Evolutionary conservation across 208 protist genomes (phyloP), one percentile per base, ranked within the genome.

Genomic region (Naegleria lovaniensis): DNA sequence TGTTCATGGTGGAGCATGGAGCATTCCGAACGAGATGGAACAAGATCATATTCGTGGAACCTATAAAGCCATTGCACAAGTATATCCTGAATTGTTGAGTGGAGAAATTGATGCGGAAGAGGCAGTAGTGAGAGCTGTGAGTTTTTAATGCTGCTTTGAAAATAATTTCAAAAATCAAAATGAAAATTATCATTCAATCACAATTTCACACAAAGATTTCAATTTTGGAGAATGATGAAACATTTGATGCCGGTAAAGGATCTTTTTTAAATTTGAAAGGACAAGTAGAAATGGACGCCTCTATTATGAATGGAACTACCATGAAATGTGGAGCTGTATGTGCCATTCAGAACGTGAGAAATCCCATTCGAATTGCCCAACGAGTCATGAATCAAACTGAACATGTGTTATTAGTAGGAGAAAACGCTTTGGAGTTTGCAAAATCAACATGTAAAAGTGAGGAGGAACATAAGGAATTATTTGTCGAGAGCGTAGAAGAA

Each of bases 211-310:
- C 11, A 67, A 67, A 67, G 55, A 67, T 67, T 67, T 29, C 11
- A 22, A 67, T 67, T 67, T 59, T 90, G 48, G 88, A 90, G 52
- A 38, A 90, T 38, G 88, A 90, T 90, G 29, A 22, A 51, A n/a
- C 36, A 33, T 90, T 90, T 38, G 36, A 90, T 90, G 88, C 88
- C 2, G 88, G 88, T 0, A 83, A 85, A 59, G 88, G 88, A 41
- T 51, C 88, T 33, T 22, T 90, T 52, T 90, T 90, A 7, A 90
- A 51, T 36, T 36, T 39, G 15, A 59, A 90, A 51, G 88, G 88
- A 90, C 36, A 51, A 51, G 22, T 41, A 7, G 88, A 90, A 90
- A 67, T 90, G 48, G 88, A 90, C 16, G 88, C 88, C 13, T 59
- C 39, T 5, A 59, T 90, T n/a, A 90, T 90, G 88, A 90, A 48